Base-by-base conservation (phyloP, 108 stramenopile genomes). In the Cyclotella kingstonii region DNA sequence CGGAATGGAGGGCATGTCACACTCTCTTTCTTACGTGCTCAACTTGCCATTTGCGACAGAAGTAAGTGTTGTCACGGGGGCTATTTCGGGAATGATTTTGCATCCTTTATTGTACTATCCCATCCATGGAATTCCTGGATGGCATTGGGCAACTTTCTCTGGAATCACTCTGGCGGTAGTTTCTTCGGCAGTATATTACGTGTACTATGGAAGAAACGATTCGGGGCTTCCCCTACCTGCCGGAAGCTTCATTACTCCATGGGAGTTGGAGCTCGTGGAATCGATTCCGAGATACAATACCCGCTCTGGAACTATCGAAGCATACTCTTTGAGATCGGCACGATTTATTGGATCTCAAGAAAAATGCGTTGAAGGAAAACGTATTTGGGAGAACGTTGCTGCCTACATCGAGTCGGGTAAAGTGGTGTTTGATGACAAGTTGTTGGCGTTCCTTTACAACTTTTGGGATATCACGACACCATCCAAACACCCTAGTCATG, bases 101-200 rank as follows among this genome's bases (percentile, higher is more conserved):
- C 68, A 79, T 79, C 78, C 78, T 2, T 46, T 79, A n/a, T 31
- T 79, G 7, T 76, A 76, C 25, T 70, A 55, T 35, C 78, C 78
- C 26, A 60, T 70, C 3, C 19, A 76, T 60, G 78, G 78, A 4
- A 42, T 79, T 18, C 49, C 33, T 4, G 78, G 73, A n/a, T 4
- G 64, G 34, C 57, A 70, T 40, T 79, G 78, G 78, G 33, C 22
- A 11, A 59, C 58, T 33, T 65, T 70, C 39, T 76, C 75, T 4
- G 73, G 73, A n/a, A 2, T 41, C 23, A 27, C 66, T 1, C 46
- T 78, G 41, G 53, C 45, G 25, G 52, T 60, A 12, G 44, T 58
- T n/a, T 11, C 63, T 23, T 54, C 66, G n/a, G 48, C 60, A 17
- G 35, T 73, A 45, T 78, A 62, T 42, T 68, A 73, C 30, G 39